Percentiles rank a stretch among this genome's conserved stretches.
These are phyloP conservation scores for Hymenochaete sp. DNA, from an alignment of 1,284 basidiomycete species.

Conservation along the genomic window DNA sequence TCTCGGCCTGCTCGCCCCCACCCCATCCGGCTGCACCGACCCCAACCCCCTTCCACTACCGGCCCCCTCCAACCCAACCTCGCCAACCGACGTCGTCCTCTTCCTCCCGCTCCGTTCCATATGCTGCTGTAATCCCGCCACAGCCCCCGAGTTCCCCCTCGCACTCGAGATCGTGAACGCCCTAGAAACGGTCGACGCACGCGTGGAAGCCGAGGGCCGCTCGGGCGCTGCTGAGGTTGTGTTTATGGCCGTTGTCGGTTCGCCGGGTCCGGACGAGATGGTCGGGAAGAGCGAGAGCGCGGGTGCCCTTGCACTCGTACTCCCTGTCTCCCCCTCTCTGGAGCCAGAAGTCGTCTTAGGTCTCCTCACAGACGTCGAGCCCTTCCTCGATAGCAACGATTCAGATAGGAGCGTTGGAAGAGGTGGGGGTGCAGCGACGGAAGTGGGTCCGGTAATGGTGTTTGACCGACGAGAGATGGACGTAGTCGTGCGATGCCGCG, in stretches of 20 bases:
- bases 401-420: conserved; percentile 54
- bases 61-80: neutral
- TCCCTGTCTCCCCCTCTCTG: too few species aligned
- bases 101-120: conserved; percentile 34
- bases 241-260: conserved; percentile 62
- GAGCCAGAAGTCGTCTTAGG: conserved; percentile 41
- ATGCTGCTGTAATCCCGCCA: conserved; percentile 48
- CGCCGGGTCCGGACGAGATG: conserved; percentile 42
- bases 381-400: conserved; percentile 29
- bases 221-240: conserved; percentile 35
- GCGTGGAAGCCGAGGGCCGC: conserved; percentile 29
- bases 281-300: conserved; percentile 27
- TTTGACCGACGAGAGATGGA: conserved; percentile 16
- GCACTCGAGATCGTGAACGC: too few species aligned
- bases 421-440: conserved; percentile 48
- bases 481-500: conserved; percentile 4
- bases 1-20: too few species aligned
- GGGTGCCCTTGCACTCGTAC: conserved; percentile 41
- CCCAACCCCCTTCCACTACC: neutral
- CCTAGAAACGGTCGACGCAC: conserved; percentile 45
- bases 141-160: conserved; percentile 45
- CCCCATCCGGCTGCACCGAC: too few species aligned
- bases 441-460: conserved; percentile 1
- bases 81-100: conserved; percentile 28
- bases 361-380: conserved; percentile 30